Evolutionary conservation across 169 alveolate species (phyloP).

Genomic region (Hammondia hammondi): DNA sequence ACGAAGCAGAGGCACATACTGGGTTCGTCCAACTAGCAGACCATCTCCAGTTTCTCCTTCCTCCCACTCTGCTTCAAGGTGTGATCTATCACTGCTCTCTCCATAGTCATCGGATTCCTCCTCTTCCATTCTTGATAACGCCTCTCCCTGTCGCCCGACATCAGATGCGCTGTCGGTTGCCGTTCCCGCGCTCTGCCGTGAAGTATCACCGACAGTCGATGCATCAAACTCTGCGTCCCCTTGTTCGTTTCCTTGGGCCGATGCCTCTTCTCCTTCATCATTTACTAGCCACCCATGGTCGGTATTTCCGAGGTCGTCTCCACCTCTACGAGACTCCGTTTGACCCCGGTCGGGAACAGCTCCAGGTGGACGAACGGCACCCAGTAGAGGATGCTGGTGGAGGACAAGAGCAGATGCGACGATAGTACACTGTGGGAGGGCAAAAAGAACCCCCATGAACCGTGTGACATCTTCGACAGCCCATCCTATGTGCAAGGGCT

Average conservation of each 20-base stretch:
- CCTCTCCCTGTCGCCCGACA: too few relatives aligned
- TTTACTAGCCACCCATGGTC: neutral
- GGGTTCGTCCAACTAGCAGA: neutral
- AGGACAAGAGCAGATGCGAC: neutral
- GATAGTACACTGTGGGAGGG: neutral
- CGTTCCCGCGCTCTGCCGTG: too few relatives aligned
- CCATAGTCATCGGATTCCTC: neutral
- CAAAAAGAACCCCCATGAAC: neutral
- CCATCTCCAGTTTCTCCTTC: neutral
- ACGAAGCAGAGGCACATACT: neutral
- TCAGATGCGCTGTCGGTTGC: too few relatives aligned
- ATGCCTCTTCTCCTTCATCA: neutral
- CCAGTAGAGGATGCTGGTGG: slow-evolving; percentile 13
- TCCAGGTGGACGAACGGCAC: neutral
- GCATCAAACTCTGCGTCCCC: too few relatives aligned
- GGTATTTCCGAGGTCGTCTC: too few relatives aligned
- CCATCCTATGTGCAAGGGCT: slow-evolving; percentile 23
- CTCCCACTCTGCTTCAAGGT: slow-evolving; percentile 2
- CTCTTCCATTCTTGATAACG: too few relatives aligned
- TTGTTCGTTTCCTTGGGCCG: too few relatives aligned
- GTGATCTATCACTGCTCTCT: neutral
- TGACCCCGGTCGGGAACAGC: too few relatives aligned
- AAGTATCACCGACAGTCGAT: too few relatives aligned
- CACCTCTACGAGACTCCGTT: too few relatives aligned
- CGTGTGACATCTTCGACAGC: neutral